A percentile compares a stretch with the other conserved stretches of the same genome.
Evolutionary conservation across 129 eudicot species (phyloP).

Genomic region (Arctium minus): DNA sequence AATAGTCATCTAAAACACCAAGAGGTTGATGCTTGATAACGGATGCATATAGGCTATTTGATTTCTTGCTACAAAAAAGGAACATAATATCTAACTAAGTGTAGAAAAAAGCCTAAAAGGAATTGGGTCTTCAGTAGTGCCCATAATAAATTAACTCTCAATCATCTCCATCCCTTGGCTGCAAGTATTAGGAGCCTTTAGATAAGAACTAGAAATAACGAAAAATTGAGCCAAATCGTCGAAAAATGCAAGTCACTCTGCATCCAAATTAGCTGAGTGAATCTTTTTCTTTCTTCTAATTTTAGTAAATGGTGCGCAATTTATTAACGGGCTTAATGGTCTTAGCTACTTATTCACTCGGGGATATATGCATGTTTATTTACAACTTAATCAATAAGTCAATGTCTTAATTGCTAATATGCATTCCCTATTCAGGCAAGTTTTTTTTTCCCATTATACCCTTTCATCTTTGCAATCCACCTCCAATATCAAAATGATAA

Average conservation of each 20-base stretch:
- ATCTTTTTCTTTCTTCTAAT: background rate
- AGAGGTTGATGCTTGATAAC: background rate
- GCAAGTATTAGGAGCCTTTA: background rate
- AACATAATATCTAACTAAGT: too few relatives aligned
- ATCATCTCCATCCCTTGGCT: too few relatives aligned
- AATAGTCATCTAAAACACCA: too few relatives aligned
- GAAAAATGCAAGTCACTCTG: background rate
- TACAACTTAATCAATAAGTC: background rate
- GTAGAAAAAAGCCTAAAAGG: too few relatives aligned
- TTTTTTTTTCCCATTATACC: background rate
- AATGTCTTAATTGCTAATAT: background rate
- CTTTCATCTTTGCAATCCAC: background rate
- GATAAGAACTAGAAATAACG: background rate
- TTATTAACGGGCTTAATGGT: background rate
- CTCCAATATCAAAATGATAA: background rate
- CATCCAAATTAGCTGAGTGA: background rate
- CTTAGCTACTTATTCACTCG: background rate
- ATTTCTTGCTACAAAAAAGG: background rate
- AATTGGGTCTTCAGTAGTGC: too few relatives aligned
- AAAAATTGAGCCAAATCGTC: background rate
- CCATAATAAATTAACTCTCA: too few relatives aligned
- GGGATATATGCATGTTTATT: background rate
- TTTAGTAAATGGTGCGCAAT: background rate
- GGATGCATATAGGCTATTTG: background rate
- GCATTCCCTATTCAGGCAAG: background rate